Evolutionary conservation across 345 rosid species (phyloP).

Genomic region (Aurinia saxatilis): DNA sequence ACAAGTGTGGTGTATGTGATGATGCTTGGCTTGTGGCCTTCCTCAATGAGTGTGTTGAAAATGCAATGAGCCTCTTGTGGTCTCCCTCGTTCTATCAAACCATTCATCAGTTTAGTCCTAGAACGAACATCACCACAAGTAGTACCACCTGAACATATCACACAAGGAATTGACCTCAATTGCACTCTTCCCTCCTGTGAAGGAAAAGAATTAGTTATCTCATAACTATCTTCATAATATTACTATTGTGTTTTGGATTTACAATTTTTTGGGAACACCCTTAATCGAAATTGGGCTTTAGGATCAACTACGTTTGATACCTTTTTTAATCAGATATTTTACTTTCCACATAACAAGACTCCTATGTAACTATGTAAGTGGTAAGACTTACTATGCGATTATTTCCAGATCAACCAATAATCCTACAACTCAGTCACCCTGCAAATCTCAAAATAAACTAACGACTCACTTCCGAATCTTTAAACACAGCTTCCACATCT

Average conservation of each 20-base stretch:
- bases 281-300: background rate
- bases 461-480: conserved; percentile 68
- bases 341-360: background rate
- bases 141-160: conserved; percentile 50
- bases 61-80: conserved; percentile 70
- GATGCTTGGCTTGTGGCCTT: conserved; percentile 77
- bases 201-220: conserved; percentile 15
- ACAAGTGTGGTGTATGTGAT: conserved; percentile 81
- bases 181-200: conserved; percentile 35
- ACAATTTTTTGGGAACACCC: background rate
- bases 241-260: background rate
- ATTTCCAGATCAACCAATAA: background rate
- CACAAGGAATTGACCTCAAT: conserved; percentile 41
- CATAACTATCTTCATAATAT: conserved; percentile 5
- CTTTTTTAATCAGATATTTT: background rate
- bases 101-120: conserved; percentile 82
- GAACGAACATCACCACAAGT: conserved; percentile 67
- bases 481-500: conserved; percentile 86
- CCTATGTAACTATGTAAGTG: background rate
- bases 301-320: background rate
- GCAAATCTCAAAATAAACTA: background rate
- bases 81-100: conserved; percentile 59
- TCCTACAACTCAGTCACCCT: background rate
- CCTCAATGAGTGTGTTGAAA: conserved; percentile 57
- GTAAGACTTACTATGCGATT: conserved; percentile 7